These are phyloP conservation scores for Blastomyces emzantsi DNA, from an alignment of 2,329 filamentous ascomycete species.

Conservation along the genomic window DNA sequence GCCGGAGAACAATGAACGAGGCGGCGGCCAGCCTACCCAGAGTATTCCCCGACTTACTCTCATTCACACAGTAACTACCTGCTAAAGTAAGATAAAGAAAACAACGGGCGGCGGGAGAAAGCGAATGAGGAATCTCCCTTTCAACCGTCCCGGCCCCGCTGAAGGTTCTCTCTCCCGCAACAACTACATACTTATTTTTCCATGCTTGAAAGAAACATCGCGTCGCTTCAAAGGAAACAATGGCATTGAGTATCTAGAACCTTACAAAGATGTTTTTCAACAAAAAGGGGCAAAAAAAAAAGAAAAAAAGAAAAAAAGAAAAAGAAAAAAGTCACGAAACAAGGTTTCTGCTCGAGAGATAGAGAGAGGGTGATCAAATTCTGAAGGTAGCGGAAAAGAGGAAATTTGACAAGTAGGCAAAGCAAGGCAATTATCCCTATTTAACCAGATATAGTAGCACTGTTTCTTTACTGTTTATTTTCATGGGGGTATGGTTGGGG, in stretches of 20 bases:
- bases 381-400: no score
- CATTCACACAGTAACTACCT: background rate
- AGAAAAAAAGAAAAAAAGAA: constrained; percentile 8
- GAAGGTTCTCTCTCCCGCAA: no score
- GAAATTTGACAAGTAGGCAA: no score
- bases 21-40: background rate
- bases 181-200: no score
- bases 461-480: no score
- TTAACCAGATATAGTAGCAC: no score
- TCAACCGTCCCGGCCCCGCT: background rate
- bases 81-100: background rate
- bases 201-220: no score
- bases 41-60: background rate
- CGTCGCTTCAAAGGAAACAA: background rate
- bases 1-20: background rate
- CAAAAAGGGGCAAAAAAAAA: constrained; percentile 1
- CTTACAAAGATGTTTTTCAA: no score
- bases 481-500: no score
- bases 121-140: background rate
- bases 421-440: no score
- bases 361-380: no score
- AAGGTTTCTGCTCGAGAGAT: background rate
- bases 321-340: constrained; percentile 2
- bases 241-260: background rate
- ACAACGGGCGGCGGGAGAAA: background rate